These are phyloP conservation scores for Tolypocladium capitatum DNA, from an alignment of 2,329 filamentous ascomycete species.

Conservation along the genomic window DNA sequence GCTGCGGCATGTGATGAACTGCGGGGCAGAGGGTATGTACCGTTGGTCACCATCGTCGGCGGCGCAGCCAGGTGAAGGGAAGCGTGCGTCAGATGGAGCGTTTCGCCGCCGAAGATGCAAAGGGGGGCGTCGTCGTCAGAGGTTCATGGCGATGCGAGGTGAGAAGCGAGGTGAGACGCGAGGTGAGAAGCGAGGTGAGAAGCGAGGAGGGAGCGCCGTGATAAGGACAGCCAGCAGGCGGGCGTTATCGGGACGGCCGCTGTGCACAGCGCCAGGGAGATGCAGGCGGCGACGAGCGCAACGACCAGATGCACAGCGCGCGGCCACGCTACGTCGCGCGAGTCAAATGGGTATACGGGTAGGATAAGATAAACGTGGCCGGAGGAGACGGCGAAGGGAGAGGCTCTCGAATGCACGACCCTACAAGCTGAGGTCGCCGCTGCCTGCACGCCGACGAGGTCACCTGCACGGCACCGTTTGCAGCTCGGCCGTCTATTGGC, in stretches of 20 bases:
- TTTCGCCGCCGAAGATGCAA: not conserved
- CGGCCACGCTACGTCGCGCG: not conserved
- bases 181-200: not conserved
- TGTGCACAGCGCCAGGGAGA: not conserved
- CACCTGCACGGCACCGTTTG: constrained; percentile 11
- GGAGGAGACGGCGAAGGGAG: not conserved
- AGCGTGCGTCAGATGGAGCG: not conserved
- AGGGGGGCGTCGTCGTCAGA: not conserved
- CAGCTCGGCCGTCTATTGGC: constrained; percentile 5
- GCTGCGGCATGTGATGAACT: constrained; percentile 1
- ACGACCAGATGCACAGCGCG: not conserved
- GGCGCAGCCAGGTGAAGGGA: not conserved
- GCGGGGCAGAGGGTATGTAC: constrained; percentile 2
- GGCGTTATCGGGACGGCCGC: constrained; percentile 1
- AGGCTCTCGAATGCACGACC: constrained; percentile 1
- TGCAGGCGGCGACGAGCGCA: not conserved
- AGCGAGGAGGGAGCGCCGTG: not conserved
- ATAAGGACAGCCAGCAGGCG: not conserved
- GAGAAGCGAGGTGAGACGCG: not conserved
- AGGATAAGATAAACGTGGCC: not conserved
- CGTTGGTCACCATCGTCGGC: constrained; percentile 6
- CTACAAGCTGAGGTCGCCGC: not conserved
- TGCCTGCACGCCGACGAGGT: constrained; percentile 7
- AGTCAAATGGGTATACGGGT: not conserved
- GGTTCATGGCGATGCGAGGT: not conserved